Evolutionary conservation across 2,329 filamentous ascomycete species (phyloP).

Genomic region (Pseudocercospora eumusae): DNA sequence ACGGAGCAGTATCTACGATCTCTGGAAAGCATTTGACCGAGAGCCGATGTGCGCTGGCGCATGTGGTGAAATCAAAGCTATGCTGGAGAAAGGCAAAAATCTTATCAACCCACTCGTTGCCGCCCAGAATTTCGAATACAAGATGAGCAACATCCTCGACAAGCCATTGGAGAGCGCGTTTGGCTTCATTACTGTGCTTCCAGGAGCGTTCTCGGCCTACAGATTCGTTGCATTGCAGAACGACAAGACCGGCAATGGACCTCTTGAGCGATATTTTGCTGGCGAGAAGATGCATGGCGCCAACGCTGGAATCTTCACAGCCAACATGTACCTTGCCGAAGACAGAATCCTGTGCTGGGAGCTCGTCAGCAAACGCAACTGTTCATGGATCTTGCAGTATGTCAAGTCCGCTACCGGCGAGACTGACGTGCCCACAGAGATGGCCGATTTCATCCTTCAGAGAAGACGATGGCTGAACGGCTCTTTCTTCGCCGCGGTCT

Average conservation of each 20-base stretch:
- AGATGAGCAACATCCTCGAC: constrained; percentile 99
- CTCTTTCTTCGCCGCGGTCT: constrained; percentile 96
- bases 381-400: constrained; percentile 95
- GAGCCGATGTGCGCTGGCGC: constrained; percentile 97
- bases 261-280: constrained; percentile 93
- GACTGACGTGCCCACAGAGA: constrained; percentile 92
- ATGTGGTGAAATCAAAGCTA: constrained; percentile 98
- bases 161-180: constrained; percentile 97
- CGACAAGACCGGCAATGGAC: constrained; percentile 90
- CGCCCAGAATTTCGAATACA: constrained; percentile 99
- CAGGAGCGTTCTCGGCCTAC: constrained; percentile 98
- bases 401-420: constrained; percentile 97
- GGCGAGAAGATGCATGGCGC: constrained; percentile 94
- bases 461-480: constrained; percentile 97
- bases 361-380: constrained; percentile 94
- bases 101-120: constrained; percentile 91
- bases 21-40: constrained; percentile 98
- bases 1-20: constrained; percentile 90
- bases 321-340: constrained; percentile 98
- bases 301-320: constrained; percentile 93
- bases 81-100: constrained; percentile 85
- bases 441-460: constrained; percentile 93
- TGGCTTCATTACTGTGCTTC: constrained; percentile 94
- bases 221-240: constrained; percentile 93
- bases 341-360: constrained; percentile 99